A percentile compares a stretch with the other conserved stretches of the same genome.
Conservation (phyloP, 2,329 filamentous ascomycete genomes). For the Curvularia sp. region DNA sequence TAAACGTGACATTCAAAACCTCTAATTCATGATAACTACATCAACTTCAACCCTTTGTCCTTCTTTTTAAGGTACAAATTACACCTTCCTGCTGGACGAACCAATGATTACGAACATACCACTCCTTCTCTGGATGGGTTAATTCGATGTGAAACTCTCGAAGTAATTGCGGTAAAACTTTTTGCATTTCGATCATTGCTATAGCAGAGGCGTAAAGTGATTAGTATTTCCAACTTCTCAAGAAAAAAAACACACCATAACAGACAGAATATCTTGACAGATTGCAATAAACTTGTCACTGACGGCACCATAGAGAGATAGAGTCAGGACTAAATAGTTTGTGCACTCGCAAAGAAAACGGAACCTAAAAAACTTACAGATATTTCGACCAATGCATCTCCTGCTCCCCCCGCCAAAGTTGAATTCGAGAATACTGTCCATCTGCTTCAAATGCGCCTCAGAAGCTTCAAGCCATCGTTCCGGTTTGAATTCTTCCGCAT, state of each 20-base stretch:
- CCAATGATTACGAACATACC: background rate
- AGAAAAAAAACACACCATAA: background rate
- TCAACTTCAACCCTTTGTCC: background rate
- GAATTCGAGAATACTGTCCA: background rate
- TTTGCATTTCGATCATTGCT: background rate
- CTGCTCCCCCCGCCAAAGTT: background rate
- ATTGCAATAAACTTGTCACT: background rate
- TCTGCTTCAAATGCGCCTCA: background rate
- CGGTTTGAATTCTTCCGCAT: background rate
- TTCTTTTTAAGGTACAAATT: background rate
- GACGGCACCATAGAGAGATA: background rate
- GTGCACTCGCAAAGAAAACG: background rate
- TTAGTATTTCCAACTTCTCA: background rate
- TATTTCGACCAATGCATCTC: background rate
- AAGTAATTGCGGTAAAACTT: background rate
- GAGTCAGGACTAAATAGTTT: background rate
- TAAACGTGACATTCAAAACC: background rate
- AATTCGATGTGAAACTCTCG: background rate
- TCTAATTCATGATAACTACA: background rate
- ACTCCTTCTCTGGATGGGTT: background rate
- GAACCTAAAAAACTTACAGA: background rate
- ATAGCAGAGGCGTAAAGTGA: background rate
- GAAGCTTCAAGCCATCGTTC: background rate
- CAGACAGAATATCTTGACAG: background rate
- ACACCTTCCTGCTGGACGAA: background rate